Base-by-base conservation (phyloP, 2,329 filamentous ascomycete species). In the Diaporthe eres region DNA sequence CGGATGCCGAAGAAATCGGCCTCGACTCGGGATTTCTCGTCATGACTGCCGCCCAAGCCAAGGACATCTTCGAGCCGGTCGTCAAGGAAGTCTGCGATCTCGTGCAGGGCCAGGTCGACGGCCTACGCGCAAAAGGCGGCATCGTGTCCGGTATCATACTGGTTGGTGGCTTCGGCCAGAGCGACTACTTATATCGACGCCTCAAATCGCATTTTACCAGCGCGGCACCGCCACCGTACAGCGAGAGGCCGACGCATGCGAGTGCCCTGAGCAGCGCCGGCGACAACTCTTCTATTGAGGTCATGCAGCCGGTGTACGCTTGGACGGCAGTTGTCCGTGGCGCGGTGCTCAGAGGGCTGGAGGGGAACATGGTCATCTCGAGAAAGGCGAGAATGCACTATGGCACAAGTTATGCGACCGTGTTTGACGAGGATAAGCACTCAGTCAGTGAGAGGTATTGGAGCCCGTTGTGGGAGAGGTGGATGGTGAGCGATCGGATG, bases 401-500 rank as follows among this genome's bases (percentile, higher is more conserved):
- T 81, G 94, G 94, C 34, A 95, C 94, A 7, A 94, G 92, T 34
- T 96, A 96, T 83, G 94, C 94, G 0, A 96, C 94, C 0, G 92
- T 94, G 0, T 96, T 94, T 82, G 94, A 96, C 78, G 93, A 94
- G 81, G 88, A 90, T 67, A 94, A 93, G 81, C 94, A 96, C 82
- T 90, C 90, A 4, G 90, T 94, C 8, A 90, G 88, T 58, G 94
- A 95, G 82, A 86, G 94, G 70, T 96, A 96, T 81, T 96, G 94
- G 94, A 93, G 91, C 78, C 93, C 93, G 8, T 83, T 95, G 34
- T 95, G 93, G 93, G 93, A 95, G 85, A 85, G 93, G 67, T 95
- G 93, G 93, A 95, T 95, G 93, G 94, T 96, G 9, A 92, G 90
- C 61, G 93, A 96, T 82, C 89, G 94, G 65, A 95, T 96, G 93